These are phyloP conservation scores for Penicillium lividum DNA, from an alignment of 495 filamentous ascomycete species.

Conservation along the genomic window DNA sequence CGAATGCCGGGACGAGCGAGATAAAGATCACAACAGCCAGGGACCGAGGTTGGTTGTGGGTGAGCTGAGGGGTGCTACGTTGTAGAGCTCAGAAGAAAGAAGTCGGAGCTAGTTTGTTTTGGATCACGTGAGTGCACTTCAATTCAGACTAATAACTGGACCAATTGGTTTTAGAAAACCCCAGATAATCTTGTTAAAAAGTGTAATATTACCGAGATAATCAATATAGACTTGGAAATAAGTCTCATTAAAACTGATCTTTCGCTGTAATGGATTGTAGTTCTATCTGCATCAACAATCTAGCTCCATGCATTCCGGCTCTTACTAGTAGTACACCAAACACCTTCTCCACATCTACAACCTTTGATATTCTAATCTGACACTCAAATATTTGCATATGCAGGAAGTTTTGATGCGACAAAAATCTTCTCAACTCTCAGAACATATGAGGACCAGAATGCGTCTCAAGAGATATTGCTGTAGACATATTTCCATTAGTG, in stretches of 20 bases:
- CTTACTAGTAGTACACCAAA: background rate
- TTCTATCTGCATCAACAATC: background rate
- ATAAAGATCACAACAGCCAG: slow-evolving; percentile 16
- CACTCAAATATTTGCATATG: no score
- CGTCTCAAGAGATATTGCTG: no score
- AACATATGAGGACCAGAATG: no score
- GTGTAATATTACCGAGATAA: no score
- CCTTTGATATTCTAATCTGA: background rate
- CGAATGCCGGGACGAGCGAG: background rate
- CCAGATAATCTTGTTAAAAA: no score
- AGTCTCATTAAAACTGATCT: background rate
- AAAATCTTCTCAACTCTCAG: no score
- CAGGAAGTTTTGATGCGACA: no score
- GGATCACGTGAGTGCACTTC: slow-evolving; percentile 30
- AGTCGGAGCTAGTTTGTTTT: slow-evolving; percentile 32
- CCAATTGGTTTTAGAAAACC: no score
- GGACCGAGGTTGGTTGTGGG: slow-evolving; percentile 12
- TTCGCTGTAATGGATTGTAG: background rate
- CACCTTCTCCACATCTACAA: background rate
- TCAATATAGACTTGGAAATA: background rate
- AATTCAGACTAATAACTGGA: background rate
- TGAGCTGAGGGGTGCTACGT: slow-evolving; percentile 22
- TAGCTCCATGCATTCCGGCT: background rate
- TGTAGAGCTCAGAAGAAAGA: slow-evolving; percentile 28
- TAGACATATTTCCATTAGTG: no score